Percentiles rank a stretch among this genome's conserved stretches.
Evolutionary conservation across 2,329 filamentous ascomycete genomes (phyloP).

Genomic region (Alternaria ventricosa): DNA sequence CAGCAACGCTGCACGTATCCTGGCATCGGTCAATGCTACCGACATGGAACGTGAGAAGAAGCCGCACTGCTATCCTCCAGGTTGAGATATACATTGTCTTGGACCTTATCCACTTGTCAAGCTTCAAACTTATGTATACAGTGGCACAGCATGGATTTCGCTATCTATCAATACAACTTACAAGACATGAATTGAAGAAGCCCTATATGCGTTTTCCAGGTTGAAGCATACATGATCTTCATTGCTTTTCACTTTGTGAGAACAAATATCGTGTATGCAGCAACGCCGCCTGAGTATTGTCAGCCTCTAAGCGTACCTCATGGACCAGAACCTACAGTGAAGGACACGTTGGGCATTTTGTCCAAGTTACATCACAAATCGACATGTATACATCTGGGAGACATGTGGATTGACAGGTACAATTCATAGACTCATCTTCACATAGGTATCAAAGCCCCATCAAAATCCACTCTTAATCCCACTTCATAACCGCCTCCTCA

Average conservation of each 20-base stretch:
- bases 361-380: neutral
- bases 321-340: neutral
- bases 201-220: neutral
- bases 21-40: neutral
- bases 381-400: neutral
- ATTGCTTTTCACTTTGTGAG: neutral
- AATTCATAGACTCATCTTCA: neutral
- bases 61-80: neutral
- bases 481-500: conserved; percentile 52
- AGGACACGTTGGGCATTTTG: neutral
- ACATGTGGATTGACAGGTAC: neutral
- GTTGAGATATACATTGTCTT: neutral
- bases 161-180: neutral
- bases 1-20: neutral
- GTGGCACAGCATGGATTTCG: neutral
- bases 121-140: neutral
- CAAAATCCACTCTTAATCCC: conserved; percentile 37
- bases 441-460: neutral
- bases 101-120: neutral
- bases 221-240: neutral
- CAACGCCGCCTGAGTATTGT: neutral
- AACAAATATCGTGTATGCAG: neutral
- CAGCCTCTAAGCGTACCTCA: neutral
- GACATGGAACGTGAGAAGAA: neutral
- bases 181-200: neutral